A percentile compares a stretch with the other conserved stretches of the same genome.
Conservation (phyloP, 306 rosid genomes). For the Vicia faba region DNA sequence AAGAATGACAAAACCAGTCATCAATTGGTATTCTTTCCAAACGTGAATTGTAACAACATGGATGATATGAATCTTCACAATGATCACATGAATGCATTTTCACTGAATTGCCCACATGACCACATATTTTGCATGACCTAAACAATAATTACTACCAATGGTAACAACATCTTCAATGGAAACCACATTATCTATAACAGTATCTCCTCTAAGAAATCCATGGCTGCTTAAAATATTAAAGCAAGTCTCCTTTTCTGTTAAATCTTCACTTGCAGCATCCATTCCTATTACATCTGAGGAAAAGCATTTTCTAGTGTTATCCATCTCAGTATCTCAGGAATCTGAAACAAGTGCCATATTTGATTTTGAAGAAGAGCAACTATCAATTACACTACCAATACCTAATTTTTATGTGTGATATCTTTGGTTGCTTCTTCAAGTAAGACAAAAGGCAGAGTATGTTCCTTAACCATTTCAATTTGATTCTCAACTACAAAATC, state of each 20-base stretch:
- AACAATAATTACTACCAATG: constrained; percentile 43
- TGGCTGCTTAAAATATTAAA: constrained; percentile 65
- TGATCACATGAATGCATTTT: constrained; percentile 83
- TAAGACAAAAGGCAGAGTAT: constrained; percentile 35
- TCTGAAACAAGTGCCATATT: constrained; percentile 61
- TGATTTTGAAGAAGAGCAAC: constrained; percentile 92
- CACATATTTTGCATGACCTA: constrained; percentile 75
- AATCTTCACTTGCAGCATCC: constrained; percentile 53
- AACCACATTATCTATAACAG: constrained; percentile 34
- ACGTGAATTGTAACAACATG: constrained; percentile 66
- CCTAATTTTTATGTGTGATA: constrained; percentile 51
- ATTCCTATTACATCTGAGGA: constrained; percentile 63
- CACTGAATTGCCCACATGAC: constrained; percentile 49
- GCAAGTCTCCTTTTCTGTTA: constrained; percentile 77
- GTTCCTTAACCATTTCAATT: constrained; percentile 42
- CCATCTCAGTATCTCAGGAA: constrained; percentile 56
- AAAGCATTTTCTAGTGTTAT: constrained; percentile 82
- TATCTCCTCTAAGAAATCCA: constrained; percentile 56
- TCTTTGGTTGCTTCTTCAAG: constrained; percentile 47
- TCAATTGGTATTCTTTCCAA: constrained; percentile 60
- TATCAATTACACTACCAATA: constrained; percentile 67
- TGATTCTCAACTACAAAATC: constrained; percentile 48
- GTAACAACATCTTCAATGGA: constrained; percentile 43
- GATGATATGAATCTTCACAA: constrained; percentile 88
- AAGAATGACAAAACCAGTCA: constrained; percentile 92